phyloP scores from a whole-genome alignment of 768 basidiomycete genomes.

The Lactarius evosmus region DNA sequence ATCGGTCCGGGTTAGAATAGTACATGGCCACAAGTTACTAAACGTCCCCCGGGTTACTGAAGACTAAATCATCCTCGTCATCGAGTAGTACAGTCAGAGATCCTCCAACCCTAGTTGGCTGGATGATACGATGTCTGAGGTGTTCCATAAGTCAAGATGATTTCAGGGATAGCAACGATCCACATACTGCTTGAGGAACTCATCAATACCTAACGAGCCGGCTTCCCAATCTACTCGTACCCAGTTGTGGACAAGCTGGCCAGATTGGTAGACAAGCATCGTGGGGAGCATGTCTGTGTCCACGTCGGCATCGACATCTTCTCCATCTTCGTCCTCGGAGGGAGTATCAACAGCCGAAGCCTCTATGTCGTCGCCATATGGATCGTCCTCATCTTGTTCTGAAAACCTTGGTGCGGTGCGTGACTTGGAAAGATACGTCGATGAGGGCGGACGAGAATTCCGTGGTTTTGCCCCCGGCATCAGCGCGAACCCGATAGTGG shows the following conservation, averaged over 20 bases:
- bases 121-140: conserved; percentile 22
- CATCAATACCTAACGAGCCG: conserved; percentile 61
- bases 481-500: conserved; percentile 68
- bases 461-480: conserved; percentile 29
- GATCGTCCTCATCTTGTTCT: conserved; percentile 48
- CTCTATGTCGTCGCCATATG: conserved; percentile 40
- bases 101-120: neutral
- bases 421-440: conserved; percentile 19
- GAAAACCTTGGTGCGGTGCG: conserved; percentile 23
- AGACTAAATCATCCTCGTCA: conserved; percentile 26
- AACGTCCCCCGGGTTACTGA: conserved; percentile 9
- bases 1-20: neutral
- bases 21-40: neutral
- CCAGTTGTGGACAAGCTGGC: conserved; percentile 86
- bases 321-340: conserved; percentile 31
- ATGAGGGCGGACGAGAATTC: conserved; percentile 20
- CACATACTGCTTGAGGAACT: conserved; percentile 59
- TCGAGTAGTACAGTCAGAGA: conserved; percentile 16
- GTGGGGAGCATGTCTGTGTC: conserved; percentile 81
- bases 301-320: conserved; percentile 58
- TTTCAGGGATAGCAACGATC: neutral
- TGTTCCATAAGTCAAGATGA: neutral
- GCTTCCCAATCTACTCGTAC: conserved; percentile 88
- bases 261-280: conserved; percentile 71
- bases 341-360: conserved; percentile 34